Evolutionary conservation across 106 monocot genomes (phyloP), one percentile per base, ranked within the genome.

Genomic region (Cymbidium sinense): DNA sequence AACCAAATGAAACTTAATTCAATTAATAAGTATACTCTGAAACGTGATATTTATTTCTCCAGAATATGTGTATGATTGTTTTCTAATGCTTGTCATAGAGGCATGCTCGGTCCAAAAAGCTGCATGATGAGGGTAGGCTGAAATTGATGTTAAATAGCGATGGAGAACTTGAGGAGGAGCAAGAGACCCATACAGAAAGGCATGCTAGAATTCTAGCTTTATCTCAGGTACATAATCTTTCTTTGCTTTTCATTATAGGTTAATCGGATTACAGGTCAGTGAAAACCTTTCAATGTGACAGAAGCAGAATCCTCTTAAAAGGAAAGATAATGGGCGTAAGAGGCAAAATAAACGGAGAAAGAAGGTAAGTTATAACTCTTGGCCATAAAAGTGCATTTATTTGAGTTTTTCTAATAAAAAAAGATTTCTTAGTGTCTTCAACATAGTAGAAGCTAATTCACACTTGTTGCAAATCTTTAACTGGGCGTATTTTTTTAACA

Each of bases 131-230:
- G 79, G 94, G 98, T 69, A 90, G 87, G 82, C 78, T 98, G 27
- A 98, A 89, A 71, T 34, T 92, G 65, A 98, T 80, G 83, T 85
- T 98, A 27, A 94, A 94, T 62, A 98, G 98, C 77, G 90, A 98
- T 70, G 94, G 94, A 41, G 94, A 98, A 81, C 70, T 98, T 50
- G 98, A 98, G 83, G 96, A 96, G 74, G 94, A 98, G 43, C 78
- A 84, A 78, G 98, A 98, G 83, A 98, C 98, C 18, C 98, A 98
- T 84, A 85, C 93, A 17, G 94, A 98, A 84, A 86, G 98, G 81
- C 88, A 98, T 87, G 88, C 89, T 35, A 82, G 98, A 76, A 94
- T 87, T 28, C 6, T 94, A 58, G 86, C 91, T 77, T 83, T 98
- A 77, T 91, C 89, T 34, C 77, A 96, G 91, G 94, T 90, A 74